Conservation (phyloP, 2,329 filamentous ascomycete species). For the Microsporum ferrugineum region DNA sequence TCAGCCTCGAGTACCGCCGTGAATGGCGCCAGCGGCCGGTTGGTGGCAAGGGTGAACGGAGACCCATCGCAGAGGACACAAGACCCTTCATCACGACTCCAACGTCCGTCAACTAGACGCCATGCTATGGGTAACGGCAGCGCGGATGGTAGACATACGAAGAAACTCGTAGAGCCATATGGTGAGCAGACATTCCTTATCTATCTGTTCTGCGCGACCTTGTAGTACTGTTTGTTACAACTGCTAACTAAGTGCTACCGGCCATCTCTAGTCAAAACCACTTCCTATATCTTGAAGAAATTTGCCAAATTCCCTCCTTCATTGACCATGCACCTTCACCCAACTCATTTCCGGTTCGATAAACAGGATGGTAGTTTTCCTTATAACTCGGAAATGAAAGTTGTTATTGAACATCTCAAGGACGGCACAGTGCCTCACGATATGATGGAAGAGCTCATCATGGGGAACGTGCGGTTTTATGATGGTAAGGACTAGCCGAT, state of each 20-base stretch:
- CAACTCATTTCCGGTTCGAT: constrained; percentile 82
- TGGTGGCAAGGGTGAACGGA: constrained; percentile 9
- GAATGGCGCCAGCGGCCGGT: constrained; percentile 30
- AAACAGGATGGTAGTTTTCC: constrained; percentile 84
- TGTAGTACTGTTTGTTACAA: not conserved
- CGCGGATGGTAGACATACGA: constrained; percentile 27
- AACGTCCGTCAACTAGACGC: constrained; percentile 31
- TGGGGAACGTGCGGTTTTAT: constrained; percentile 68
- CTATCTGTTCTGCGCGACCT: not conserved
- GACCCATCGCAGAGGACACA: not conserved
- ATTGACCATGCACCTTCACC: constrained; percentile 72
- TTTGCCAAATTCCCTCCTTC: constrained; percentile 64
- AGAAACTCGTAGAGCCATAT: constrained; percentile 36
- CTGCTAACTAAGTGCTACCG: not conserved
- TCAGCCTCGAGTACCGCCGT: constrained; percentile 32
- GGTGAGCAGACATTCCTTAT: constrained; percentile 23
- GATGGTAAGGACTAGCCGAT: constrained; percentile 47
- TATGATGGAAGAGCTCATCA: constrained; percentile 65
- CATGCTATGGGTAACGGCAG: constrained; percentile 27
- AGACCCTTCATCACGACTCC: constrained; percentile 12
- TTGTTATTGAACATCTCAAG: constrained; percentile 66
- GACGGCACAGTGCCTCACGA: constrained; percentile 76
- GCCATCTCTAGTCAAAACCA: constrained; percentile 52
- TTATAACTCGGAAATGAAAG: constrained; percentile 84
- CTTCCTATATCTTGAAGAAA: constrained; percentile 71